phyloP scores from a whole-genome alignment of 108 stramenopile species.

The Stephanodiscus minutulus region DNA sequence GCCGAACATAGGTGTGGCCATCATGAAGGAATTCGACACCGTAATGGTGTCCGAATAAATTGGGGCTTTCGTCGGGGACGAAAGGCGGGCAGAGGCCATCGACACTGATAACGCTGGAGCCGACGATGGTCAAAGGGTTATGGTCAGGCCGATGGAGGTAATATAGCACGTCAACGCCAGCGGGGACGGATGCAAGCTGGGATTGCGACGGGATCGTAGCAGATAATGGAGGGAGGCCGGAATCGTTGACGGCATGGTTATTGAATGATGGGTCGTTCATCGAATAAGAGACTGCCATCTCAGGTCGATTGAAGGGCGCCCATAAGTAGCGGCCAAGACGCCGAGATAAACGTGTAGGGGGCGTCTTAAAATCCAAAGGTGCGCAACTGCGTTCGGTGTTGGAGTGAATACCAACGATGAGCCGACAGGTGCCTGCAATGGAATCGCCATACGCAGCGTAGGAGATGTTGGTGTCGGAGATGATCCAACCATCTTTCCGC shows the following conservation, averaged over 20 bases:
- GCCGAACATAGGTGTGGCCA: not conserved
- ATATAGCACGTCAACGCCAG: too few species aligned
- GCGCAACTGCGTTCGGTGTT: not conserved
- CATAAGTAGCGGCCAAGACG: not conserved
- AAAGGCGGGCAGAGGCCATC: not conserved
- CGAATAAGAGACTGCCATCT: too few species aligned
- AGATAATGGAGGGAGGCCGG: too few species aligned
- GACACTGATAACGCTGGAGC: too few species aligned
- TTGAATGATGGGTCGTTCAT: too few species aligned
- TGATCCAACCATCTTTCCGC: not conserved
- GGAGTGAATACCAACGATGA: not conserved
- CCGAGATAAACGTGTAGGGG: not conserved
- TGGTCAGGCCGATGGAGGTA: too few species aligned
- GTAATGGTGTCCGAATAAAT: too few species aligned
- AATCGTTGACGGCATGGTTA: too few species aligned
- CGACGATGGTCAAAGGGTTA: too few species aligned
- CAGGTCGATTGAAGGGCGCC: slow-evolving; percentile 1
- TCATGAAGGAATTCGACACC: slow-evolving; percentile 11
- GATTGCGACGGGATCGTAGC: too few species aligned
- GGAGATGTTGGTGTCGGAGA: not conserved
- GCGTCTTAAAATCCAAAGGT: not conserved
- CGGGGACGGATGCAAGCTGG: too few species aligned
- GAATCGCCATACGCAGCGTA: not conserved
- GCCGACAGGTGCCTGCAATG: not conserved
- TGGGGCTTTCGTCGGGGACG: too few species aligned